Evolutionary conservation across 108 stramenopile species (phyloP).

Genomic region (Ochromonas danica): DNA sequence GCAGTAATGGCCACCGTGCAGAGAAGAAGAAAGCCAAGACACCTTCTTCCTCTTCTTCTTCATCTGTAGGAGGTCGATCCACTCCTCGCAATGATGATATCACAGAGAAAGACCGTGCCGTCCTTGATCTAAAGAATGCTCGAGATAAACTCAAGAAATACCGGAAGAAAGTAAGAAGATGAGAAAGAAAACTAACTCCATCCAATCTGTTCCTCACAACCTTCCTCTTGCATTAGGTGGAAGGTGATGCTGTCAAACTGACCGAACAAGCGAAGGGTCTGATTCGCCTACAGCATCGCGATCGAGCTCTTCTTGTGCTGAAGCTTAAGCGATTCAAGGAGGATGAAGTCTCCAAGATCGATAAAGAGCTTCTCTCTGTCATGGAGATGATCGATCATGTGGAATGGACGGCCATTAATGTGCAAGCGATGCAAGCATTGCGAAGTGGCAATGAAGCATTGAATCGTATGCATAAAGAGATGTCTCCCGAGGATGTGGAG

Average conservation of each 20-base stretch:
- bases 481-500: slow-evolving; percentile 79
- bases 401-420: slow-evolving; percentile 72
- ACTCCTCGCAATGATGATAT: slow-evolving; percentile 32
- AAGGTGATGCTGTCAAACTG: slow-evolving; percentile 63
- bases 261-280: slow-evolving; percentile 62
- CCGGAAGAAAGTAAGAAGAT: slow-evolving; percentile 60
- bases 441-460: slow-evolving; percentile 75
- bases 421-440: slow-evolving; percentile 69
- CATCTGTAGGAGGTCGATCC: neutral
- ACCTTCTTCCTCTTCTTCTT: slow-evolving; percentile 2
- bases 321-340: slow-evolving; percentile 70
- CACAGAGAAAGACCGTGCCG: slow-evolving; percentile 71
- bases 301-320: slow-evolving; percentile 67
- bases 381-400: slow-evolving; percentile 81
- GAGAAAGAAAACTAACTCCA: too few species aligned
- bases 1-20: too few species aligned
- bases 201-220: neutral
- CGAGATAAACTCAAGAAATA: slow-evolving; percentile 74
- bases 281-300: slow-evolving; percentile 63
- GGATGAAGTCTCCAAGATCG: slow-evolving; percentile 66
- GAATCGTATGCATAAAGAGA: slow-evolving; percentile 75
- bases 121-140: slow-evolving; percentile 81
- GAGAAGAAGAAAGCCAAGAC: too few species aligned
- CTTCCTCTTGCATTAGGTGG: neutral
- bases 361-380: slow-evolving; percentile 70